Conservation (phyloP, 306 rosid genomes). For the Fagus crenata region DNA sequence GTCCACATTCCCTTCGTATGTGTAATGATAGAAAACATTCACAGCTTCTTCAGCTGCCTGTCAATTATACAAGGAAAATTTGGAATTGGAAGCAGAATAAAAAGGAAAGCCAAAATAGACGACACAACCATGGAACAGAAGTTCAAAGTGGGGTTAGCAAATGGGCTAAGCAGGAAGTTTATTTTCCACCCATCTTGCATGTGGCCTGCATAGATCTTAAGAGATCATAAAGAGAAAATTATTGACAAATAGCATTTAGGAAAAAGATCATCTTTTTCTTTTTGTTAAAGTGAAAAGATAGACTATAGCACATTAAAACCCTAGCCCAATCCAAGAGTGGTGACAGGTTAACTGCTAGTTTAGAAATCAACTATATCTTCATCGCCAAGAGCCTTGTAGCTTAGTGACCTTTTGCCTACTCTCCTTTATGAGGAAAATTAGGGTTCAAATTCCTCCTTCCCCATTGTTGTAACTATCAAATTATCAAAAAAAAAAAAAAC, state of each 20-base stretch:
- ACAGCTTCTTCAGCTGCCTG: constrained; percentile 98
- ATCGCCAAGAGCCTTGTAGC: too few species aligned
- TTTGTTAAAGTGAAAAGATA: neutral
- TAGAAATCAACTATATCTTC: neutral
- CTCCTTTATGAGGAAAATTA: too few species aligned
- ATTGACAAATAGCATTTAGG: neutral
- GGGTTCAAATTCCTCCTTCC: too few species aligned
- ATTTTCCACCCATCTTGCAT: neutral
- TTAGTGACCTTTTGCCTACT: too few species aligned
- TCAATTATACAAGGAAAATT: constrained; percentile 30
- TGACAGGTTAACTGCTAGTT: neutral
- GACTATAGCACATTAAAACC: neutral
- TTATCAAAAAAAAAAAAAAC: too few species aligned
- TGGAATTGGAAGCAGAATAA: constrained; percentile 34
- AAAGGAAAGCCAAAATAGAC: constrained; percentile 3
- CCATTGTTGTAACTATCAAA: too few species aligned
- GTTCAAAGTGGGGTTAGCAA: neutral
- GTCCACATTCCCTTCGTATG: constrained; percentile 97
- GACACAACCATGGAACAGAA: neutral
- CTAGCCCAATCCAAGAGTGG: neutral
- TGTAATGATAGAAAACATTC: constrained; percentile 95
- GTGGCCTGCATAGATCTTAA: neutral
- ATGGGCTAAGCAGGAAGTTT: neutral
- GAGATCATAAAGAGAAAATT: neutral
- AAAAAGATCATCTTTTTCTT: neutral